Percentiles rank a stretch among this genome's conserved stretches.
Evolutionary conservation across 106 monocot genomes (phyloP).

Genomic region (Allium cepa): DNA sequence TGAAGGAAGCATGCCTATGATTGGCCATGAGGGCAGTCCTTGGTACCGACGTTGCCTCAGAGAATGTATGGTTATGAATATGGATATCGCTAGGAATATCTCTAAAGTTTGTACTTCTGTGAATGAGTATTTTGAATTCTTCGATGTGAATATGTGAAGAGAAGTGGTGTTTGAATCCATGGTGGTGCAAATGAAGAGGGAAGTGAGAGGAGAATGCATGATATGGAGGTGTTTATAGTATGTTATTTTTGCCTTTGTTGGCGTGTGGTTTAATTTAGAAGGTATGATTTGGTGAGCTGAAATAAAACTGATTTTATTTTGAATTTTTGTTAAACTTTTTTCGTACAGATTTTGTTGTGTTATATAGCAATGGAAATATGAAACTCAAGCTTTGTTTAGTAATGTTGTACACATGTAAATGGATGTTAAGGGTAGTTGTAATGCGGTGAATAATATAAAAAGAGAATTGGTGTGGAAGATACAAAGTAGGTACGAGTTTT

Average conservation of each 20-base stretch:
- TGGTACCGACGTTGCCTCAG: slow-evolving; percentile 39
- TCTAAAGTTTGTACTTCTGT: slow-evolving; percentile 40
- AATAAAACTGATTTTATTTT: neutral
- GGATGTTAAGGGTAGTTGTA: neutral
- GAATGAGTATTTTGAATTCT: neutral
- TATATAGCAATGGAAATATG: neutral
- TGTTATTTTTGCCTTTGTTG: neutral
- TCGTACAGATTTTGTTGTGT: neutral
- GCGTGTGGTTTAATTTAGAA: neutral
- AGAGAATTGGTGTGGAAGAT: neutral
- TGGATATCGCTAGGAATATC: slow-evolving; percentile 41
- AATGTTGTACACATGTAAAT: neutral
- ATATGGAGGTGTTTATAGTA: neutral
- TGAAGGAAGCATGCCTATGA: slow-evolving; percentile 87
- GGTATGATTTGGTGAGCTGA: slow-evolving; percentile 71
- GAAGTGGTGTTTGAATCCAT: slow-evolving; percentile 6
- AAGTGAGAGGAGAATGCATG: neutral
- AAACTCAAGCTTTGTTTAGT: too few species aligned
- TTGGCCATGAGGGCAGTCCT: slow-evolving; percentile 66
- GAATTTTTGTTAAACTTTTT: neutral
- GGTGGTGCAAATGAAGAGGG: slow-evolving; percentile 1
- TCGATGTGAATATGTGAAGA: neutral
- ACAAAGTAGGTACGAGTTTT: slow-evolving; percentile 1
- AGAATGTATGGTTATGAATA: slow-evolving; percentile 70
- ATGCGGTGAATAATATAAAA: neutral